phyloP scores from a whole-genome alignment of 805 yeast genomes.

The Naumovozyma castellii region DNA sequence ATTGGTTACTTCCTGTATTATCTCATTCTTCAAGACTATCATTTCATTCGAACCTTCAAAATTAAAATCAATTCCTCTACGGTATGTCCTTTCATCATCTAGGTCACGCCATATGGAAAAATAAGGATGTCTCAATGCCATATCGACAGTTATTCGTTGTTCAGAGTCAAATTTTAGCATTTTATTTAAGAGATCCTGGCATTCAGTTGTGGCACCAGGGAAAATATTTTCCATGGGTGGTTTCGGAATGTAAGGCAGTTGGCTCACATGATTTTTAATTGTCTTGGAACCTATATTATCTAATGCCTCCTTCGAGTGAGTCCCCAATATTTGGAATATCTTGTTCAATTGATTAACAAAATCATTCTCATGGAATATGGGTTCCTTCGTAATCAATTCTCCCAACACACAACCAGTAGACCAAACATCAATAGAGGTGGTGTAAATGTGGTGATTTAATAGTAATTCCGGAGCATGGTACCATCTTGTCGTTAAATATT shows the following conservation, averaged over 20 bases:
- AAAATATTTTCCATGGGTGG: conserved; percentile 62
- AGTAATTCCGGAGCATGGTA: conserved; percentile 97
- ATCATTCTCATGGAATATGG: conserved; percentile 90
- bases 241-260: conserved; percentile 73
- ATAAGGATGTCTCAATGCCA: conserved; percentile 85
- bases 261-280: conserved; percentile 85
- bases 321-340: conserved; percentile 80
- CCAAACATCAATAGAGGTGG: conserved; percentile 97
- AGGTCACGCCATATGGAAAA: conserved; percentile 88
- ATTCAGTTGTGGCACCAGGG: conserved; percentile 81
- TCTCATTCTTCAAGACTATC: conserved; percentile 63
- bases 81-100: conserved; percentile 79
- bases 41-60: conserved; percentile 81
- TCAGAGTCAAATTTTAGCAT: conserved; percentile 85
- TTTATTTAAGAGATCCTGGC: conserved; percentile 66
- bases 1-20: conserved; percentile 70
- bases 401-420: conserved; percentile 96
- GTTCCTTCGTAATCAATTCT: conserved; percentile 82
- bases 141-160: conserved; percentile 74
- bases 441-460: conserved; percentile 86
- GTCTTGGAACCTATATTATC: conserved; percentile 70
- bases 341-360: conserved; percentile 91
- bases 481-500: conserved; percentile 98
- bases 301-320: conserved; percentile 69
- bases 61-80: conserved; percentile 71